Evolutionary conservation across 2,329 filamentous ascomycete species (phyloP).

Genomic region (Apiospora malaysiana): DNA sequence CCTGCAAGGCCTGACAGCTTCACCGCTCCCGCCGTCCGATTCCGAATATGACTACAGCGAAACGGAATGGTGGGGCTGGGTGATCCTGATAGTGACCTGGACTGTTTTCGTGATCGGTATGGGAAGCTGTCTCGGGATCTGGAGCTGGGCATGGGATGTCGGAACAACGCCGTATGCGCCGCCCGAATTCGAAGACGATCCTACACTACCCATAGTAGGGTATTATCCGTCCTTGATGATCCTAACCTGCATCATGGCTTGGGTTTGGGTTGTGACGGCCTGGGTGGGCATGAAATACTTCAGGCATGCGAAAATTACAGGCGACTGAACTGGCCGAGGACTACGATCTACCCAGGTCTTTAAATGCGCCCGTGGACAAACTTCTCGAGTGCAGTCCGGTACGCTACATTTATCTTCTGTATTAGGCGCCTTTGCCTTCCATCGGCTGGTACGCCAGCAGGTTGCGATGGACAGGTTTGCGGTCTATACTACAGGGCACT

Average conservation of each 20-base stretch:
- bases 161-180: slow-evolving; percentile 95
- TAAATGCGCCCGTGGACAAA: not conserved
- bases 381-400: not conserved
- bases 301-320: slow-evolving; percentile 88
- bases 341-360: not conserved
- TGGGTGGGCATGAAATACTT: slow-evolving; percentile 99
- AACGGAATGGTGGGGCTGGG: slow-evolving; percentile 98
- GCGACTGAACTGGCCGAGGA: slow-evolving; percentile 50
- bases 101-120: slow-evolving; percentile 95
- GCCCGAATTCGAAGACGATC: slow-evolving; percentile 93
- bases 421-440: not conserved
- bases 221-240: slow-evolving; percentile 97
- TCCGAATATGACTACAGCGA: slow-evolving; percentile 87
- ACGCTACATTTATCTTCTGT: not conserved
- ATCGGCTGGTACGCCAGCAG: not conserved
- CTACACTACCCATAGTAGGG: slow-evolving; percentile 91
- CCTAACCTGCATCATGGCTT: slow-evolving; percentile 92
- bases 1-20: slow-evolving; percentile 57
- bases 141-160: slow-evolving; percentile 99
- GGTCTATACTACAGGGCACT: not conserved
- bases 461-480: not conserved
- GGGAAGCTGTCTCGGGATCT: slow-evolving; percentile 92
- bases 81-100: slow-evolving; percentile 90
- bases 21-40: slow-evolving; percentile 52
- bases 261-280: slow-evolving; percentile 97